Base-by-base conservation (phyloP, 495 filamentous ascomycete species). In the Aspergillus indologenus region DNA sequence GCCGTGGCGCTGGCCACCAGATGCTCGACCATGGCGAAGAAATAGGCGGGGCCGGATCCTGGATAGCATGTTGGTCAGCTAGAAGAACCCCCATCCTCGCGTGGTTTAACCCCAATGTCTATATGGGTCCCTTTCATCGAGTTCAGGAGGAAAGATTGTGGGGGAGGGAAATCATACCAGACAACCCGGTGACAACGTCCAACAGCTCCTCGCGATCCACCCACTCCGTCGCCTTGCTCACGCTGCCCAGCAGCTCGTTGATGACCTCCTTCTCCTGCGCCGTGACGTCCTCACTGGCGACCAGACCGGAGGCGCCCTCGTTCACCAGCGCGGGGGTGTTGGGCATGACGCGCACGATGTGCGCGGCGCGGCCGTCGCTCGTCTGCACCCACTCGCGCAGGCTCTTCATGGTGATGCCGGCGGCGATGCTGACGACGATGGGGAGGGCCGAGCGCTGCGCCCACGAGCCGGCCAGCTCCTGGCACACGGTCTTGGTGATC, bases 391-490 rank as follows among this genome's bases (percentile, higher is more conserved):
- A 77, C 23, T 64, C 61, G 58, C 68, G 50, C 60, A 77, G 21
- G 51, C 71, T 74, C 7, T 64, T 61, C 3, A 77, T 62, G 5
- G 74, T 77, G 51, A 77, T 77, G 12, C 74, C 74, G 0, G 74
- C 74, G 5, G 74, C 74, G 44, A 77, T 77, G 54, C 71, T 74
- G 15, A 75, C 72, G 9, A 77, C 66, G 31, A 81, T 64, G 15
- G 81, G 81, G 22, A 78, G 57, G 1, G 85, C 83, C 70, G 88
- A 84, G 44, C 91, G 90, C 50, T 88, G 67, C 67, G 91, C 85
- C 62, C 92, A 80, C 3, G 90, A 90, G 59, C 91, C 90, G 15
- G 90, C 92, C 56, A 88, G 89, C 81, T 96, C 90, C 81, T 96
- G 91, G 56, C 96, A 90, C 5, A 94, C 93, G 23, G 87, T 86